Conservation (phyloP, 176 grass and related monocot species). For the Calamus simplicifolius region DNA sequence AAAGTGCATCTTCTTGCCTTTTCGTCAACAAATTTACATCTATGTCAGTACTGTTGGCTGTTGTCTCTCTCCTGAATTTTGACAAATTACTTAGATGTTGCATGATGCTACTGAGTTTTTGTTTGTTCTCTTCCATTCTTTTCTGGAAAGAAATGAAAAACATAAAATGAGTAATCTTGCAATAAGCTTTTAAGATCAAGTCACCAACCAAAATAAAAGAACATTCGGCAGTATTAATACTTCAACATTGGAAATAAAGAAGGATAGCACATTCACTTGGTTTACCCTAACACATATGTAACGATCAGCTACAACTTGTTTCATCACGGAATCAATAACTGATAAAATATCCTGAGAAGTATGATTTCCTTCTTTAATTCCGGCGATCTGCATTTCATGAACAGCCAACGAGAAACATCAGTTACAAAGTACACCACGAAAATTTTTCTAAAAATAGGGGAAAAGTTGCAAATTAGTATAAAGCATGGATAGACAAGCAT, state of each 20-base stretch:
- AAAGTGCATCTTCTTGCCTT: slow-evolving; percentile 63
- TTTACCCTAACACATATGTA: slow-evolving; percentile 65
- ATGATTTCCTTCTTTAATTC: slow-evolving; percentile 34
- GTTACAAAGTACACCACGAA: neutral
- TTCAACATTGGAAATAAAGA: too few relatives aligned
- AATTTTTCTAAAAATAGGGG: too few relatives aligned
- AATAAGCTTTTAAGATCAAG: too few relatives aligned
- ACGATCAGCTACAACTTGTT: slow-evolving; percentile 45
- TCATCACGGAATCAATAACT: slow-evolving; percentile 73
- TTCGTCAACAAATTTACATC: slow-evolving; percentile 58
- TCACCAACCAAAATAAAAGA: too few relatives aligned
- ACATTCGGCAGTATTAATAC: too few relatives aligned
- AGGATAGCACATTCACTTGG: too few relatives aligned
- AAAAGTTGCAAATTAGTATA: too few relatives aligned
- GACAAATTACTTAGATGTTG: slow-evolving; percentile 51
- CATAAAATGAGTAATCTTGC: too few relatives aligned
- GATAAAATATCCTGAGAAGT: slow-evolving; percentile 23
- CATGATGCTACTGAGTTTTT: slow-evolving; percentile 53
- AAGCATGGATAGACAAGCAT: too few relatives aligned
- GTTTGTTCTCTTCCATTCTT: slow-evolving; percentile 67
- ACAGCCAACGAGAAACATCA: neutral
- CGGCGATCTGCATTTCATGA: slow-evolving; percentile 1
- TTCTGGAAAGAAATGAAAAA: slow-evolving; percentile 35
- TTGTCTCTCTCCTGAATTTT: slow-evolving; percentile 45
- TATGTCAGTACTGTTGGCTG: slow-evolving; percentile 37